Percentiles rank a stretch among this genome's conserved stretches.
These are phyloP conservation scores for Ascochyta pisi DNA, from an alignment of 2,329 filamentous ascomycete genomes.

Conservation along the genomic window DNA sequence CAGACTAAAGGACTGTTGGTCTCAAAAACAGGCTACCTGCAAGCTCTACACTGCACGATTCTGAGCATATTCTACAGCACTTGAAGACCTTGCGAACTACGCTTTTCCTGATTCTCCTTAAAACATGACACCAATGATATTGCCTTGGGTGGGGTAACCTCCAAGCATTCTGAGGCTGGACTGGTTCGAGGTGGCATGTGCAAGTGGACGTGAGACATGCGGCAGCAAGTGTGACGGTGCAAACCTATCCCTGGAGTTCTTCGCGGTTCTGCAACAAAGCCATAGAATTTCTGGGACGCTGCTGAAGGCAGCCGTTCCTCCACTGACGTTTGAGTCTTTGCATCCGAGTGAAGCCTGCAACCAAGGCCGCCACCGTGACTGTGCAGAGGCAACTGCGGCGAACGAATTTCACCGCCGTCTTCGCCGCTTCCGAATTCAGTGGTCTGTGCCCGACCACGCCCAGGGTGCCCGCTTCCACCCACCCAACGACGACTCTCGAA, in stretches of 20 bases:
- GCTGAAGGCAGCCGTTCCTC: background rate
- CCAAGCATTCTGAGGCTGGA: too few species aligned
- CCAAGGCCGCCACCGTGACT: conserved; percentile 11
- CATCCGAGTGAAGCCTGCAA: background rate
- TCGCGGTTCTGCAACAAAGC: background rate
- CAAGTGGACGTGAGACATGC: background rate
- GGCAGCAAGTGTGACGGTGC: background rate
- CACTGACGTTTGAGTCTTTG: background rate
- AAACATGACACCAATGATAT: too few species aligned
- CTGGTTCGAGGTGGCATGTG: background rate
- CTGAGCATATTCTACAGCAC: background rate
- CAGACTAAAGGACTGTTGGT: conserved; percentile 26
- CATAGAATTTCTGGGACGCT: background rate
- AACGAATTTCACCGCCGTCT: conserved; percentile 18
- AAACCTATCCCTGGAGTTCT: background rate
- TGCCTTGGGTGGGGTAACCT: too few species aligned
- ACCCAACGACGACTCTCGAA: conserved; percentile 20
- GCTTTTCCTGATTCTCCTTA: too few species aligned
- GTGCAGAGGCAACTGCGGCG: conserved; percentile 26
- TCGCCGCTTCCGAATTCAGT: conserved; percentile 21
- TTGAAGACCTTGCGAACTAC: too few species aligned
- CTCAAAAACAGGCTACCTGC: too few species aligned
- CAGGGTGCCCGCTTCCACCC: conserved; percentile 16
- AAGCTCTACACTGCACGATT: background rate
- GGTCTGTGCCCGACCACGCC: conserved; percentile 8